Base-by-base conservation (phyloP, 495 filamentous ascomycete species). In the Melanomma pulvis-pyrius region DNA sequence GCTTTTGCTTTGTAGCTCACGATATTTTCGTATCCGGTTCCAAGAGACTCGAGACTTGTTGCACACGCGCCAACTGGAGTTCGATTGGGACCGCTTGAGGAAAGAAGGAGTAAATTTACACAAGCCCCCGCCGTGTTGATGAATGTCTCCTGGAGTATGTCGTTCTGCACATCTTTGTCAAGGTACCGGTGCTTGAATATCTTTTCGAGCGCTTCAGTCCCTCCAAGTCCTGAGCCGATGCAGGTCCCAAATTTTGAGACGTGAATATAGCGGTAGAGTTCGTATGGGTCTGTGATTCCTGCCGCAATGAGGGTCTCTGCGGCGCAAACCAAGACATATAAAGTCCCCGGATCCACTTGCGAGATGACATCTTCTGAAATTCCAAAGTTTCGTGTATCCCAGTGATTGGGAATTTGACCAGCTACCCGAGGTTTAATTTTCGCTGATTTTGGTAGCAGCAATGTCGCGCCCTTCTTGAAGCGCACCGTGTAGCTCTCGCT, bases 81-180 rank as follows among this genome's bases (percentile, higher is more conserved):
- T 24, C 61, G 60, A 36, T 72, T 74, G 0, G 73, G 72, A 1
- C 72, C 73, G 9, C 69, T 34, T 1, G 72, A 52, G 4, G 41
- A 55, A 9, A 74, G 30, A 5, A 75, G 59, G 13, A 75, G 47
- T 52, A 75, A 65, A 46, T 74, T 74, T 15, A 72, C 63, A 72
- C 72, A 74, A 0, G 72, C 72, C 15, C 41, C 63, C 9, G 44
- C 24, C 13, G 72, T 71, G 30, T 75, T 75, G 5, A 67, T 15
- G 65, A 72, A 70, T 0, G 73, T 51, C 41, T 75, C 73, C 44
- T 62, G 56, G 13, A 75, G 36, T 15, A 70, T 52, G 51, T 75
- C 66, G 19, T 60, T 70, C 28, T 67, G 57, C 0, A 72, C 47
- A 15, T 59, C 21, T 0, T 59, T 32, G 28, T 70, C 69, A 13